These are phyloP conservation scores for Teunomyces aglyptinius DNA, from an alignment of 805 yeast genomes.

Conservation along the genomic window DNA sequence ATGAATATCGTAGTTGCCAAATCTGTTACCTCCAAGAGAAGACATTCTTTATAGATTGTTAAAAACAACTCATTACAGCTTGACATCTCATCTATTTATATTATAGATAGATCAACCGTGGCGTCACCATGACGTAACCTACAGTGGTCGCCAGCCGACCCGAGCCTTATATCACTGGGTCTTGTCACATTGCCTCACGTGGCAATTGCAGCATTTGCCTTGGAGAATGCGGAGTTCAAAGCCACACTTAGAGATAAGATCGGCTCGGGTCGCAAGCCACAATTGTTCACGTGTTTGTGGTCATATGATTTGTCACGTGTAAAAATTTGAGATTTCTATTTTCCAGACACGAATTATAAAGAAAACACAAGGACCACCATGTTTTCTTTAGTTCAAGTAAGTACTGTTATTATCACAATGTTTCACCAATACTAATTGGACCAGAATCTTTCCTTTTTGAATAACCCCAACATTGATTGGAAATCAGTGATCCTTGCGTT, in stretches of 20 bases:
- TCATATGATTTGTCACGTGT: too few relatives aligned
- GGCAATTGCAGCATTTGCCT: background rate
- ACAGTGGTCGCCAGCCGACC: background rate
- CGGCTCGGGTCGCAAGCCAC: background rate
- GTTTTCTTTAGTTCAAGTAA: slow-evolving; percentile 26
- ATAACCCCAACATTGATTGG: slow-evolving; percentile 76
- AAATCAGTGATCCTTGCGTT: slow-evolving; percentile 70
- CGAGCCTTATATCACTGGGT: background rate
- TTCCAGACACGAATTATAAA: too few relatives aligned
- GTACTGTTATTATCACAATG: slow-evolving; percentile 8
- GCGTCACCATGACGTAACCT: background rate
- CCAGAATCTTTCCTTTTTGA: slow-evolving; percentile 52
- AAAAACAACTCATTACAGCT: too few relatives aligned
- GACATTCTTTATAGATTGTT: background rate
- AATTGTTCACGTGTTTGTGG: too few relatives aligned
- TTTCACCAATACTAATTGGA: slow-evolving; percentile 1
- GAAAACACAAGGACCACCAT: slow-evolving; percentile 6
- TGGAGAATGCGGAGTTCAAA: background rate
- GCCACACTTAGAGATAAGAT: background rate
- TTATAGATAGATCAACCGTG: background rate
- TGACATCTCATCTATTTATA: background rate
- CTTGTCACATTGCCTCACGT: slow-evolving; percentile 3
- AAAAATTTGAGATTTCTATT: too few relatives aligned
- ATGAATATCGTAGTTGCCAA: slow-evolving; percentile 45
- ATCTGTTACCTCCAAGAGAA: slow-evolving; percentile 9